phyloP scores from a whole-genome alignment of 306 rosid genomes.

The Cucurbita argyrosperma region DNA sequence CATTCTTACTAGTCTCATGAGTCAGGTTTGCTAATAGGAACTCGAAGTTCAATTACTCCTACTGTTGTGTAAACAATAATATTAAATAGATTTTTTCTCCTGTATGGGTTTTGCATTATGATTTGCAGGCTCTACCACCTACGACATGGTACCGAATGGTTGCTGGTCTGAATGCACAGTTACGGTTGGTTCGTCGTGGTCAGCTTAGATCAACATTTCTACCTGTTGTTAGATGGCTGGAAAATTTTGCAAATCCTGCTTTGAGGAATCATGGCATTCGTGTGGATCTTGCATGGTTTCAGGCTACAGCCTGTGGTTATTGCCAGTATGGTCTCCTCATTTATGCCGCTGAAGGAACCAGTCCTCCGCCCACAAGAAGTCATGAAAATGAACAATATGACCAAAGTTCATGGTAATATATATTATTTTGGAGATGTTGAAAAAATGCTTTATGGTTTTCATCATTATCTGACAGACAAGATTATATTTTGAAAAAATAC shows the following conservation, averaged over 20 bases:
- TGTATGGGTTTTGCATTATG: not conserved
- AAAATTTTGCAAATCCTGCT: slow-evolving; percentile 79
- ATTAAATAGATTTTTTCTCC: not conserved
- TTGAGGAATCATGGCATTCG: slow-evolving; percentile 49
- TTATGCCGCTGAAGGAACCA: slow-evolving; percentile 40
- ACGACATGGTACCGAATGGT: slow-evolving; percentile 91
- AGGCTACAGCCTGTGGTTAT: slow-evolving; percentile 79
- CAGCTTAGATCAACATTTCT: slow-evolving; percentile 71
- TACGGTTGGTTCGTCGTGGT: slow-evolving; percentile 84
- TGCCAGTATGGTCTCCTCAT: slow-evolving; percentile 82
- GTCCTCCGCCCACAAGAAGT: slow-evolving; percentile 17
- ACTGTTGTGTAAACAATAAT: not conserved
- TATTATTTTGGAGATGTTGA: not conserved
- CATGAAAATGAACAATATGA: slow-evolving; percentile 34
- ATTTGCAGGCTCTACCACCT: slow-evolving; percentile 73
- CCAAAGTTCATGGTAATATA: slow-evolving; percentile 48
- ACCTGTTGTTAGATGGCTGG: slow-evolving; percentile 82
- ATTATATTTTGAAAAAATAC: no score
- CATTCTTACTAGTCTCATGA: slow-evolving; percentile 88
- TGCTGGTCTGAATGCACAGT: slow-evolving; percentile 88
- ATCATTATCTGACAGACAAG: not conserved
- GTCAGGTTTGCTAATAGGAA: slow-evolving; percentile 62
- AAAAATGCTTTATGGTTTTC: not conserved
- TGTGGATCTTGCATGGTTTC: slow-evolving; percentile 86
- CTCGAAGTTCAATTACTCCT: not conserved